Evolutionary conservation across 2,329 filamentous ascomycete species (phyloP).

Genomic region (Arthroderma uncinatum): DNA sequence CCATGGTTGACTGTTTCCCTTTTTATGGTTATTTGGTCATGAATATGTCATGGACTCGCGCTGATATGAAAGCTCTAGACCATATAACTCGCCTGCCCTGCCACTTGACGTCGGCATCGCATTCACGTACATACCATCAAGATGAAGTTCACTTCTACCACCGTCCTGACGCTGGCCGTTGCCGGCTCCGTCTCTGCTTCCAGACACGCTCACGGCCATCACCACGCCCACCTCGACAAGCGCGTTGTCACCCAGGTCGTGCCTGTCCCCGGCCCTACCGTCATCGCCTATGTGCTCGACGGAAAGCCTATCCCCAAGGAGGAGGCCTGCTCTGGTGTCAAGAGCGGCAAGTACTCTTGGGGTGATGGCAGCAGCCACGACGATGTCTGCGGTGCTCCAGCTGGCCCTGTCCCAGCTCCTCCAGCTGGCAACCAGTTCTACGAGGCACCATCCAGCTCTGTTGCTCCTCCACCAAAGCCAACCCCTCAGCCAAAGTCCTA

Average conservation of each 20-base stretch:
- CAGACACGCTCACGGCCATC: conserved; percentile 31
- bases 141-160: conserved; percentile 32
- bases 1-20: no score
- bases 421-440: conserved; percentile 12
- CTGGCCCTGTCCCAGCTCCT: not conserved
- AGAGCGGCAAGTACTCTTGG: conserved; percentile 54
- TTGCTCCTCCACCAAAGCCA: not conserved
- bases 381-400: conserved; percentile 36
- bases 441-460: conserved; percentile 15
- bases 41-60: no score
- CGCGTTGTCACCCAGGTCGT: conserved; percentile 39
- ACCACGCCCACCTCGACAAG: conserved; percentile 27
- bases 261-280: conserved; percentile 49
- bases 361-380: conserved; percentile 51
- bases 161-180: conserved; percentile 33
- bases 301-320: conserved; percentile 49
- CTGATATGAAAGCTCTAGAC: no score
- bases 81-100: no score
- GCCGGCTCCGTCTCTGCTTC: conserved; percentile 23
- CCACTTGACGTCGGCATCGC: not conserved
- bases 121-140: conserved; percentile 9
- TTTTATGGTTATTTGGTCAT: no score
- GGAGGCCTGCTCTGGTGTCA: conserved; percentile 61
- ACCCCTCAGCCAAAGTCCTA: not conserved
- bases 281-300: conserved; percentile 61